Conservation (phyloP, 371 early-diverging fungal genomes). For the Rhizopus delemar region DNA sequence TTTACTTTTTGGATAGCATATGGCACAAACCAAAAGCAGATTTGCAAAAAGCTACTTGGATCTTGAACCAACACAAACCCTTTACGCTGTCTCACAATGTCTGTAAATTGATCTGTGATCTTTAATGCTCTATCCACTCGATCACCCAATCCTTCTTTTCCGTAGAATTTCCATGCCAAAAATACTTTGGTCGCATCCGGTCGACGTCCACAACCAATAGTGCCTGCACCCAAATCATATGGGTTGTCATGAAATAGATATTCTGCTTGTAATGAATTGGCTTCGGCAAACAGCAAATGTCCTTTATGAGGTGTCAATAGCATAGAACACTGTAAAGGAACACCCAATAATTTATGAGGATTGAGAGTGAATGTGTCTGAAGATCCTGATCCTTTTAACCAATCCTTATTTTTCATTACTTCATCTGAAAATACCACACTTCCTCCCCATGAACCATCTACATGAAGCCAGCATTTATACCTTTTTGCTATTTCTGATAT, state of each 20-base stretch:
- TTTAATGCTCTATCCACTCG: constrained; percentile 57
- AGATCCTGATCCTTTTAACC: constrained; percentile 57
- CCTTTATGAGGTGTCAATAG: constrained; percentile 62
- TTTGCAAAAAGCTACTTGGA: constrained; percentile 53
- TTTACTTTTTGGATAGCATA: constrained; percentile 23
- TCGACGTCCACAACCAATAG: constrained; percentile 84
- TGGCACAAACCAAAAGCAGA: constrained; percentile 75
- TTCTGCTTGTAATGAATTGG: constrained; percentile 67
- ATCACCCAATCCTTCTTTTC: constrained; percentile 49
- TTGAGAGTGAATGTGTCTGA: constrained; percentile 79
- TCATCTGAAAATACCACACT: constrained; percentile 63
- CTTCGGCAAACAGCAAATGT: constrained; percentile 49
- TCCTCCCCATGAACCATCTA: constrained; percentile 88
- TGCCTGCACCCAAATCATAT: constrained; percentile 80
- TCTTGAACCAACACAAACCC: constrained; percentile 41
- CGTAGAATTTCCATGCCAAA: constrained; percentile 82
- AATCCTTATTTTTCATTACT: constrained; percentile 37
- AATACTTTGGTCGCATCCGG: constrained; percentile 85
- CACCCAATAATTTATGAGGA: constrained; percentile 87
- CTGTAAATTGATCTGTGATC: constrained; percentile 43
- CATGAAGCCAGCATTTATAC: constrained; percentile 79
- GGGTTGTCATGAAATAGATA: constrained; percentile 78
- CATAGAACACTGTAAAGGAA: constrained; percentile 83
- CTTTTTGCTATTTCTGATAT: constrained; percentile 63
- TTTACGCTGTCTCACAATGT: constrained; percentile 30